Evolutionary conservation across 2,329 filamentous ascomycete species (phyloP).

Genomic region (Botrytis medusae): DNA sequence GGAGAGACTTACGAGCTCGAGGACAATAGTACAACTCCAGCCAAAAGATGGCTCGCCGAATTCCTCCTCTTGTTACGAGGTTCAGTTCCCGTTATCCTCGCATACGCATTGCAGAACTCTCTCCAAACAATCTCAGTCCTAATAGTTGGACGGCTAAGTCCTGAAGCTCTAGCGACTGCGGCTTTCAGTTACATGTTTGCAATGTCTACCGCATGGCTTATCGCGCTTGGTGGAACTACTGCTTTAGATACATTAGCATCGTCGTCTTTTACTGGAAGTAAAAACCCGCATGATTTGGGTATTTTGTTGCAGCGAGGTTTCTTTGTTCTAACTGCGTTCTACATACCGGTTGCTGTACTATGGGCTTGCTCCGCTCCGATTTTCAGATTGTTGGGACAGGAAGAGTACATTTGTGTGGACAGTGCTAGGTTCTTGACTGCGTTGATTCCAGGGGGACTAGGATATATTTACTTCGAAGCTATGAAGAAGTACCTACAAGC

Average conservation of each 20-base stretch:
- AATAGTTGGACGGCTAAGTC: slow-evolving; percentile 75
- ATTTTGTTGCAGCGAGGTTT: slow-evolving; percentile 76
- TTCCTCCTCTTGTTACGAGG: slow-evolving; percentile 67
- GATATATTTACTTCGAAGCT: slow-evolving; percentile 84
- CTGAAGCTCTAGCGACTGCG: slow-evolving; percentile 76
- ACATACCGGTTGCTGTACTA: slow-evolving; percentile 67
- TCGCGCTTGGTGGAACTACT: slow-evolving; percentile 81
- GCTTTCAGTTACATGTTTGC: slow-evolving; percentile 95
- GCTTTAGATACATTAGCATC: slow-evolving; percentile 84
- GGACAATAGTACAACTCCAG: slow-evolving; percentile 28
- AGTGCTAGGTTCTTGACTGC: slow-evolving; percentile 71
- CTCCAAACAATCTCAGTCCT: slow-evolving; percentile 80
- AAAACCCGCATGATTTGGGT: slow-evolving; percentile 75
- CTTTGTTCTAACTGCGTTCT: slow-evolving; percentile 69
- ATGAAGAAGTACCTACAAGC: slow-evolving; percentile 88
- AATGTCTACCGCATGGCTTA: slow-evolving; percentile 84
- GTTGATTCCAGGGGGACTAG: slow-evolving; percentile 76
- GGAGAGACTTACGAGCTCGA: slow-evolving; percentile 34
- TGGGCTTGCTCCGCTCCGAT: slow-evolving; percentile 75
- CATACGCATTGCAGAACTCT: slow-evolving; percentile 83
- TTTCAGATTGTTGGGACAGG: slow-evolving; percentile 74
- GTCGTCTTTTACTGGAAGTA: slow-evolving; percentile 77
- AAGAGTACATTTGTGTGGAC: slow-evolving; percentile 72
- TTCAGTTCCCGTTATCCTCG: slow-evolving; percentile 76
- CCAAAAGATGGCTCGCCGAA: slow-evolving; percentile 51